Evolutionary conservation across 1,284 basidiomycete species (phyloP).

Genomic region (Ceratobasidium sp.): DNA sequence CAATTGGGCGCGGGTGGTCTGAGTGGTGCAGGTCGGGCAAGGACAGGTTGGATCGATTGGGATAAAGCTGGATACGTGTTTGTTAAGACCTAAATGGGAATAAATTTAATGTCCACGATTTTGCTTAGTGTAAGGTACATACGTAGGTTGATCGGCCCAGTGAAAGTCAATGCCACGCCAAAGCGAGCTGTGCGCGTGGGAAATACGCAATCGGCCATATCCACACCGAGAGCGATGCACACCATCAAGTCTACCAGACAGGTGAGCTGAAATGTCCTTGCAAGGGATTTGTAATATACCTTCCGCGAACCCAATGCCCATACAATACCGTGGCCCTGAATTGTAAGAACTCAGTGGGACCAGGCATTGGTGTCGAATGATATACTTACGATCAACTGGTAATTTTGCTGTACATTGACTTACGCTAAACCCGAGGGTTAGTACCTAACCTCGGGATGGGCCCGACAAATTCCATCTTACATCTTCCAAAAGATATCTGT

Average conservation of each 20-base stretch:
- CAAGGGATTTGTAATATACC: slow-evolving; percentile 61
- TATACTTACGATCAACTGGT: slow-evolving; percentile 74
- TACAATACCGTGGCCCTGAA: slow-evolving; percentile 83
- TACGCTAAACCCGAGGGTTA: slow-evolving; percentile 65
- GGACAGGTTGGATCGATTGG: slow-evolving; percentile 81
- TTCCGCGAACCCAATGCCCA: slow-evolving; percentile 92
- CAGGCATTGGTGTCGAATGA: slow-evolving; percentile 3
- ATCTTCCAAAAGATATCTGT: slow-evolving; percentile 86
- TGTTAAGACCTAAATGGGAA: slow-evolving; percentile 67
- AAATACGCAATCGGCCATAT: slow-evolving; percentile 93
- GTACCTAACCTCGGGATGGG: slow-evolving; percentile 1
- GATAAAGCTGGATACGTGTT: slow-evolving; percentile 74
- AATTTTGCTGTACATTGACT: slow-evolving; percentile 82
- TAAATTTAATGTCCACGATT: not conserved
- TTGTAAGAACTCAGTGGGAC: no score
- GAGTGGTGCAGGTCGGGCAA: slow-evolving; percentile 79
- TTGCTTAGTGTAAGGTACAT: slow-evolving; percentile 52
- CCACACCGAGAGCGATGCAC: slow-evolving; percentile 87
- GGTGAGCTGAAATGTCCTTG: not conserved
- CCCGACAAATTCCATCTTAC: slow-evolving; percentile 61
- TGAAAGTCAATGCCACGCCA: slow-evolving; percentile 84
- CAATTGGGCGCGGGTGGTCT: slow-evolving; percentile 76
- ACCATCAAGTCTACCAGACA: slow-evolving; percentile 76
- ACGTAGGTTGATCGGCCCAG: slow-evolving; percentile 84
- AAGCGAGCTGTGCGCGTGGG: slow-evolving; percentile 89